A percentile compares a stretch with the other conserved stretches of the same genome.
Evolutionary conservation across 805 yeast species (phyloP).

Genomic region (Naumovozyma dairenensis): DNA sequence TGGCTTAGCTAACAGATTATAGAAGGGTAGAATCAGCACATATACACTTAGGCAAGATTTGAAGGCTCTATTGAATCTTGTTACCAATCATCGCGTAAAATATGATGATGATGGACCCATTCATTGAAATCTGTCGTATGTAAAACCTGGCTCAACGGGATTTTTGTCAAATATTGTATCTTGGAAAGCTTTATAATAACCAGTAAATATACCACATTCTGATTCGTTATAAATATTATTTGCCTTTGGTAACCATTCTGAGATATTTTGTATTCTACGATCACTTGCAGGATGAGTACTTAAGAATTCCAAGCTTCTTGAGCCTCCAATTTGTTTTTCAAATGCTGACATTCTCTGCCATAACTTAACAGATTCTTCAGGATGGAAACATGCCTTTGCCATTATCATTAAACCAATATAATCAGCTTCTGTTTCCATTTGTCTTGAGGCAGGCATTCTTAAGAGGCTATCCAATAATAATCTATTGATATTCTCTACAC

Average conservation of each 20-base stretch:
- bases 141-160: no score
- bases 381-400: constrained; percentile 82
- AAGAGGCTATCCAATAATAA: constrained; percentile 46
- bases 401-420: constrained; percentile 85
- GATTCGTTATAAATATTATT: constrained; percentile 21
- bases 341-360: constrained; percentile 73
- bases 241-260: constrained; percentile 54
- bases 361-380: constrained; percentile 58
- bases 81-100: no score
- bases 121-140: no score
- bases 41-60: no score
- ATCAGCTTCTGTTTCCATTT: constrained; percentile 95
- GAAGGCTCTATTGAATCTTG: no score
- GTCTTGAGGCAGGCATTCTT: constrained; percentile 78
- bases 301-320: constrained; percentile 47
- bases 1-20: no score
- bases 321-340: constrained; percentile 31
- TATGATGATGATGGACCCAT: no score
- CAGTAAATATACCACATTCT: constrained; percentile 18
- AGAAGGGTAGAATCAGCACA: no score
- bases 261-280: constrained; percentile 61
- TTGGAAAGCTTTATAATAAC: constrained; percentile 16
- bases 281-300: constrained; percentile 84
- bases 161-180: constrained; percentile 5
- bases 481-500: constrained; percentile 43